These are phyloP conservation scores for Alternaria metachromatica DNA, from an alignment of 2,329 filamentous ascomycete species.

Conservation along the genomic window DNA sequence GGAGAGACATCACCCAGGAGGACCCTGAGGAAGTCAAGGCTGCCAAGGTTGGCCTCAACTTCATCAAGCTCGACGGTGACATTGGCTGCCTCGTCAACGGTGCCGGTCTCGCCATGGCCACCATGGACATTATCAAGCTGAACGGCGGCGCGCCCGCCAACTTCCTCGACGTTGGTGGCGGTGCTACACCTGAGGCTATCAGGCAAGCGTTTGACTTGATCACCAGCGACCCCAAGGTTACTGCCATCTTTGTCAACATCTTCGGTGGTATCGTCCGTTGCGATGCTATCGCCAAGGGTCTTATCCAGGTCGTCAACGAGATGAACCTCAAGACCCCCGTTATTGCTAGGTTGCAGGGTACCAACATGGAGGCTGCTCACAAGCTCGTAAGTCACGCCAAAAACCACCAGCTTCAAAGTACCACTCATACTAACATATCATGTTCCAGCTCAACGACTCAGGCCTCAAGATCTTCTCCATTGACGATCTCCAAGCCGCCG, in stretches of 20 bases:
- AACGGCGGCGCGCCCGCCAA: slow-evolving; percentile 96
- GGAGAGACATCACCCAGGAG: slow-evolving; percentile 94
- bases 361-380: slow-evolving; percentile 95
- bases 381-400: slow-evolving; percentile 63
- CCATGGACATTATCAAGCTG: slow-evolving; percentile 99
- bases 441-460: slow-evolving; percentile 81
- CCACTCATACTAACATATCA: not conserved
- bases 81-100: slow-evolving; percentile 99
- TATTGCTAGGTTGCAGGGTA: slow-evolving; percentile 95
- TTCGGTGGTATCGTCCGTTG: slow-evolving; percentile 99
- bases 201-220: slow-evolving; percentile 98
- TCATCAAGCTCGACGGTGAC: slow-evolving; percentile 99
- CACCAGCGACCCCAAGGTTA: slow-evolving; percentile 97
- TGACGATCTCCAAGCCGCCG: slow-evolving; percentile 94
- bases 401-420: too few species aligned
- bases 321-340: slow-evolving; percentile 98
- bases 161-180: slow-evolving; percentile 98
- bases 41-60: slow-evolving; percentile 92
- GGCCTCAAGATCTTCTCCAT: slow-evolving; percentile 99
- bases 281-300: slow-evolving; percentile 93
- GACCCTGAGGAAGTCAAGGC: slow-evolving; percentile 98
- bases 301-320: slow-evolving; percentile 91
- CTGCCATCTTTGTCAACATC: slow-evolving; percentile 99
- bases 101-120: slow-evolving; percentile 98
- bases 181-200: slow-evolving; percentile 95